Base-by-base conservation (phyloP, 1,284 basidiomycete genomes). In the Vanrija sp. region DNA sequence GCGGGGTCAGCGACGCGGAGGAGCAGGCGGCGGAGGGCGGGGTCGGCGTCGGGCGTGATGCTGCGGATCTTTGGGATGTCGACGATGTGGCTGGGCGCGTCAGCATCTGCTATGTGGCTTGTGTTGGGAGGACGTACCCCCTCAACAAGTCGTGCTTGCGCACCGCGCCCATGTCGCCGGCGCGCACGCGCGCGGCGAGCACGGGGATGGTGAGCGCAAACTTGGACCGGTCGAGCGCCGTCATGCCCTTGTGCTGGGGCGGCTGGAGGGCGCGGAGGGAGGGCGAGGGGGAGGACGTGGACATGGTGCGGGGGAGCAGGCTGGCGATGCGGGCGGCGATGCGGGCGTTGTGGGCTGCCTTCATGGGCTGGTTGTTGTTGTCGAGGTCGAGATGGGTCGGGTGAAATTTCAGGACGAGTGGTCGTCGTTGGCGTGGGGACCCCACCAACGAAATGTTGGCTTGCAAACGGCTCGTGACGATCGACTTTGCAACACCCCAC, bases 171-270 rank as follows among this genome's bases (percentile, higher is more conserved):
- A 85, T 82, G 62, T 81, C 81, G 15, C 72, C 72, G 3, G 84
- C 81, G 25, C 83, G 79, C 12, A 89, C 78, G 23, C 83, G 80
- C 6, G 81, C 84, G 8, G 85, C 87, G 24, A 93, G 77, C 5
- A 91, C 78, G 15, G 82, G 77, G 2, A 92, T 62, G 0, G 79
- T 78, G 70, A 84, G 84, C 15, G 71, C 78, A 67, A 93, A 94
- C 15, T 79, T 79, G 51, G 72, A 65, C 54, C 81, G 82, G 76
- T 92, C 84, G 19, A 94, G 74, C 24, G 54, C 52, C 9, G 49
- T 56, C 73, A 76, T 75, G 4, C 69, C 70, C 12, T 65, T 62
- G 35, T 68, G 66, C 16, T 64, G 47, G 3, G 77, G 77, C 6
- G 76, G 73, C n/a, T 23, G 20, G 45, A 58, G 50, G 16, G 41